Conservation (phyloP, 306 rosid species). For the Calophaca sinica region DNA sequence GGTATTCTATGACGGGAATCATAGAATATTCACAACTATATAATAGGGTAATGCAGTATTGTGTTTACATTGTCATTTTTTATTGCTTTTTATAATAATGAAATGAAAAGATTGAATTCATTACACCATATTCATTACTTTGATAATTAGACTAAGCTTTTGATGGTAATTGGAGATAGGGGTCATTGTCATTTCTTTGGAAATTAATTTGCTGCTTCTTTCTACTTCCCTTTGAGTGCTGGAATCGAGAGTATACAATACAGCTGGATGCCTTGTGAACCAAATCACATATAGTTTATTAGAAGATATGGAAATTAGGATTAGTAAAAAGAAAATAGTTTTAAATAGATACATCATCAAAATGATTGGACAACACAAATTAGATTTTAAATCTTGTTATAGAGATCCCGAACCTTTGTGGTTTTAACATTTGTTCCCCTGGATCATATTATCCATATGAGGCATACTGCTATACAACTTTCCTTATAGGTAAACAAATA, state of each 20-base stretch:
- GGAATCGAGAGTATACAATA: background rate
- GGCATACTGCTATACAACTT: background rate
- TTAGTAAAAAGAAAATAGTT: background rate
- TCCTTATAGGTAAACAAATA: background rate
- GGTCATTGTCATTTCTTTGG: conserved; percentile 6
- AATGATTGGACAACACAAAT: background rate
- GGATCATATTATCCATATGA: conserved; percentile 4
- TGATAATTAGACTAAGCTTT: conserved; percentile 22
- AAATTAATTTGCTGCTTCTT: background rate
- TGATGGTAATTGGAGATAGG: background rate
- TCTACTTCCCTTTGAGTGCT: background rate
- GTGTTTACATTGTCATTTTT: background rate
- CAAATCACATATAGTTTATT: background rate
- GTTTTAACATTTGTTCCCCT: conserved; percentile 5
- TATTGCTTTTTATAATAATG: background rate
- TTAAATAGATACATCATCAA: background rate
- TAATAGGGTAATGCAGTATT: background rate
- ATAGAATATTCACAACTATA: conserved; percentile 1
- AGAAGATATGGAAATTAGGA: background rate
- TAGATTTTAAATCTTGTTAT: background rate
- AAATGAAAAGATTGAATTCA: conserved; percentile 2
- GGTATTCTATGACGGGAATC: background rate
- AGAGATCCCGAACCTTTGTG: conserved; percentile 11
- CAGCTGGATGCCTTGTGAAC: background rate
- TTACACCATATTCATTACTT: background rate